Base-by-base conservation (phyloP, 257 asterid genomes). In the Solanum appendiculatum region DNA sequence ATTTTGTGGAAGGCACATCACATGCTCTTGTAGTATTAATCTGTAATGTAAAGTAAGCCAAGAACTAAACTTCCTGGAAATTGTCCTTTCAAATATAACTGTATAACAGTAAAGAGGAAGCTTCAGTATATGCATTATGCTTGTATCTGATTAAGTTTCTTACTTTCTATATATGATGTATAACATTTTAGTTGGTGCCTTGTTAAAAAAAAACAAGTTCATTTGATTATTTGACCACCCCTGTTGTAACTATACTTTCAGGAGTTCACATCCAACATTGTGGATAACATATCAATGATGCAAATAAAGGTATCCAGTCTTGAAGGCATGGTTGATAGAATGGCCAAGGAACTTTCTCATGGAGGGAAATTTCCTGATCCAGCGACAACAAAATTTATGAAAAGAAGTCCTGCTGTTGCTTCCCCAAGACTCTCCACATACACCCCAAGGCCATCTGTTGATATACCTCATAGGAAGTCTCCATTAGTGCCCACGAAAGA, bases 281-380 rank as follows among this genome's bases (percentile, higher is more conserved):
- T 92, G 93, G 98, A 94, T 86, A 94, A 95, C 90, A 89, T 97
- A 90, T 95, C 98, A 54, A 82, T 88, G 89, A 91, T 95, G 89
- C 98, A 94, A 93, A 68, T 81, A 87, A 97, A 97, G 90, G 99
- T 97, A 80, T 94, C 98, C 69, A 92, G 92, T 93, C 96, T 97
- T 86, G 99, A 96, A 88, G 86, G 88, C 39, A 93, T 94, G 90
- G 94, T 96, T 60, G 94, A 93, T 89, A 93, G 93, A 87, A 90
- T 96, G 93, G 92, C 96, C 69, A 92, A 93, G 82, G 98, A 93
- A 83, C 88, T 94, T 88, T 91, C 87, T 89, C 90, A 87, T 51
- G 95, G 90, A 15, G 94, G 91, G 89, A 92, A 91, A 88, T 84
- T 91, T 86, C 88, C 94, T 83, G 96, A 93, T 90, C 87, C 86